A percentile compares a stretch with the other conserved stretches of the same genome.
Evolutionary conservation across 352 stramenopile species (phyloP).

Genomic region (Phytophthora boehmeriae): DNA sequence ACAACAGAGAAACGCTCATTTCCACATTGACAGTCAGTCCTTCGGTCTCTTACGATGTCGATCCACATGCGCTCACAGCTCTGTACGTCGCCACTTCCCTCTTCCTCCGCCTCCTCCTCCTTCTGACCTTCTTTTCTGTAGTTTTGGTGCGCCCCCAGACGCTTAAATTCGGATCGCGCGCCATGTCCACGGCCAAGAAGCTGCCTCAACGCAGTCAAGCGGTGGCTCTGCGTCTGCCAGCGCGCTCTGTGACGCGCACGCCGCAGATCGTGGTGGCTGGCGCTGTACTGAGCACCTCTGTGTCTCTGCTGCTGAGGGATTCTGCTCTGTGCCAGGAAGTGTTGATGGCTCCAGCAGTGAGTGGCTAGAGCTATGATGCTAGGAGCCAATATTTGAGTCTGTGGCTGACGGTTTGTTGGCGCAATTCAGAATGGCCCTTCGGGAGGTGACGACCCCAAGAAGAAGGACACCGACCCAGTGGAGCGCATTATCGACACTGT

Average conservation of each 20-base stretch:
- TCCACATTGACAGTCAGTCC: too few species aligned
- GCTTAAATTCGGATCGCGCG: conserved; percentile 39
- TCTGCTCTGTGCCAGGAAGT: conserved; percentile 58
- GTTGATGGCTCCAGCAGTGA: conserved; percentile 38
- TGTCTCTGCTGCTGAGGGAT: conserved; percentile 46
- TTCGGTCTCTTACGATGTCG: too few species aligned
- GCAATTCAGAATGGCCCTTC: conserved; percentile 37
- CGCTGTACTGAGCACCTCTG: conserved; percentile 50
- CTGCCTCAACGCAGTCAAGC: conserved; percentile 37
- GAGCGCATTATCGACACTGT: conserved; percentile 72
- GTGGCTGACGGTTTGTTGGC: neutral
- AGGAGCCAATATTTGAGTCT: neutral
- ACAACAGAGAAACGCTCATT: too few species aligned
- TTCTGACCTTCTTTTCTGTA: conserved; percentile 9
- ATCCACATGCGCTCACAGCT: conserved; percentile 61
- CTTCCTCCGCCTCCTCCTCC: neutral
- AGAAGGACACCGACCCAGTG: conserved; percentile 48
- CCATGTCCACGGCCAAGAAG: conserved; percentile 32
- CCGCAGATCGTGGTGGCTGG: conserved; percentile 44
- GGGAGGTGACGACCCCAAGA: conserved; percentile 35
- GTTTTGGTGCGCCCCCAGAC: conserved; percentile 52
- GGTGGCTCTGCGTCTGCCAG: conserved; percentile 31
- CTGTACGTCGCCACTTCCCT: conserved; percentile 30
- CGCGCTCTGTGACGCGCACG: conserved; percentile 24
- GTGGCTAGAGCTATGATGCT: conserved; percentile 5